Percentiles rank a stretch among this genome's conserved stretches.
Evolutionary conservation across 2,329 filamentous ascomycete species (phyloP).

Genomic region (Plectosphaerella sp.): DNA sequence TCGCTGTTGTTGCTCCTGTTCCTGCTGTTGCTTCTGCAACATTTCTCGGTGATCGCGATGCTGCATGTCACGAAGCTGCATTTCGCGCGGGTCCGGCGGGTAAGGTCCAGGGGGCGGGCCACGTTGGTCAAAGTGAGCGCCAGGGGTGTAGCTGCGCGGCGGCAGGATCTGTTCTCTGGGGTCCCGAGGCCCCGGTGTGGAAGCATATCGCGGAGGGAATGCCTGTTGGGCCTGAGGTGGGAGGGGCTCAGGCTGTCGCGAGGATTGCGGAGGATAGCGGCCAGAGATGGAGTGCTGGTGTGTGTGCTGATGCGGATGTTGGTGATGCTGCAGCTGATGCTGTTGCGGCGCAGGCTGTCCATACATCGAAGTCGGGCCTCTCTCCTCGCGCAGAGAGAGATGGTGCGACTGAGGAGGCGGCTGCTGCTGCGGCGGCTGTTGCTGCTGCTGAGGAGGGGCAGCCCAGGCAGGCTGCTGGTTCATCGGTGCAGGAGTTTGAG

Average conservation of each 20-base stretch:
- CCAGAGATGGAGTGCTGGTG: conserved; percentile 30
- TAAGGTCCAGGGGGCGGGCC: conserved; percentile 31
- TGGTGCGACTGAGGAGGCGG: conserved; percentile 11
- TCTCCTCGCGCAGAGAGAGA: conserved; percentile 30
- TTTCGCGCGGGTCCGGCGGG: conserved; percentile 26
- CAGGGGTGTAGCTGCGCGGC: conserved; percentile 43
- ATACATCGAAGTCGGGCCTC: conserved; percentile 28
- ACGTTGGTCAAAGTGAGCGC: conserved; percentile 33
- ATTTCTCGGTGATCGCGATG: neutral
- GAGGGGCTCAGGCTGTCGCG: conserved; percentile 35
- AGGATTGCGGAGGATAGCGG: conserved; percentile 29
- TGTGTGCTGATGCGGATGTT: conserved; percentile 16
- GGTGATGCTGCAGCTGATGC: conserved; percentile 21
- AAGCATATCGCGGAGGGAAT: conserved; percentile 37
- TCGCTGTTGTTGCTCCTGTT: conserved; percentile 1
- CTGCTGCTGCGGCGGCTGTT: conserved; percentile 12
- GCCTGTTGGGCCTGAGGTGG: conserved; percentile 31
- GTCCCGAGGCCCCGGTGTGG: conserved; percentile 34
- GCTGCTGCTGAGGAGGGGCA: conserved; percentile 5
- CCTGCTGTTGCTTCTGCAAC: conserved; percentile 6
- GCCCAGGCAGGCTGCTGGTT: conserved; percentile 1
- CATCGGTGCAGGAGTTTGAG: conserved; percentile 11
- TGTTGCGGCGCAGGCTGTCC: conserved; percentile 14
- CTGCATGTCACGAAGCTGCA: conserved; percentile 26
- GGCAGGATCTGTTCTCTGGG: conserved; percentile 33